These are phyloP conservation scores for Polyrhizophydium stewartii DNA, from an alignment of 371 early-diverging fungal species.

Conservation along the genomic window DNA sequence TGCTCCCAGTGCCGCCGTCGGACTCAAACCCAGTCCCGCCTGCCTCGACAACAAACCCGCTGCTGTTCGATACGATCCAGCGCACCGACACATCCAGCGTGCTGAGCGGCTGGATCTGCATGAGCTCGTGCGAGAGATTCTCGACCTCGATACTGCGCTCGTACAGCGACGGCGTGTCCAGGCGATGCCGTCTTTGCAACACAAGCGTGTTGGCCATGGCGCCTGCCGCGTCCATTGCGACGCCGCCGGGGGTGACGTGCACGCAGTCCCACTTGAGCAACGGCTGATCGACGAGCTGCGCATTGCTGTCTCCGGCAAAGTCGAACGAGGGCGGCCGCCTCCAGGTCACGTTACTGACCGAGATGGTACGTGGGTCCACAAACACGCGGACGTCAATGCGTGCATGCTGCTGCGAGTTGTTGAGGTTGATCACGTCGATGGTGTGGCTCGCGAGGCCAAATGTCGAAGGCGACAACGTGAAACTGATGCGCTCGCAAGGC, in stretches of 20 bases:
- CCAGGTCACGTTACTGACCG: background rate
- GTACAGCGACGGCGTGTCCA: conserved; percentile 16
- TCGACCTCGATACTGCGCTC: conserved; percentile 26
- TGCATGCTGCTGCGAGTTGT: conserved; percentile 64
- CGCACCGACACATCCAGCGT: conserved; percentile 11
- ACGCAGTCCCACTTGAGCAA: conserved; percentile 50
- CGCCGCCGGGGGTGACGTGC: conserved; percentile 38
- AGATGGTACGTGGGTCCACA: conserved; percentile 40
- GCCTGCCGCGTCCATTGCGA: background rate
- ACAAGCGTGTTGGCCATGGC: background rate
- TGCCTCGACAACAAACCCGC: conserved; percentile 24
- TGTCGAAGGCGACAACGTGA: conserved; percentile 52
- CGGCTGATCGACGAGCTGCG: conserved; percentile 14
- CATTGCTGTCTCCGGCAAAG: background rate
- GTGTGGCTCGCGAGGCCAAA: conserved; percentile 62
- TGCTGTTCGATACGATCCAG: conserved; percentile 22
- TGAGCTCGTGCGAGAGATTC: conserved; percentile 28
- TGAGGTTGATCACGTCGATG: conserved; percentile 61
- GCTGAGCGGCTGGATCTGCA: conserved; percentile 22
- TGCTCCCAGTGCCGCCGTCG: too few relatives aligned
- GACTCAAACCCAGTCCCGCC: background rate
- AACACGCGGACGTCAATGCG: conserved; percentile 64
- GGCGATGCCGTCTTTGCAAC: conserved; percentile 15
- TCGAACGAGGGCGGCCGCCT: background rate
- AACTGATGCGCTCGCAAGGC: conserved; percentile 47